Evolutionary conservation across 78 protist species (phyloP), one percentile per base, ranked within the genome.

Genomic region (Speleostelium caveatum): DNA sequence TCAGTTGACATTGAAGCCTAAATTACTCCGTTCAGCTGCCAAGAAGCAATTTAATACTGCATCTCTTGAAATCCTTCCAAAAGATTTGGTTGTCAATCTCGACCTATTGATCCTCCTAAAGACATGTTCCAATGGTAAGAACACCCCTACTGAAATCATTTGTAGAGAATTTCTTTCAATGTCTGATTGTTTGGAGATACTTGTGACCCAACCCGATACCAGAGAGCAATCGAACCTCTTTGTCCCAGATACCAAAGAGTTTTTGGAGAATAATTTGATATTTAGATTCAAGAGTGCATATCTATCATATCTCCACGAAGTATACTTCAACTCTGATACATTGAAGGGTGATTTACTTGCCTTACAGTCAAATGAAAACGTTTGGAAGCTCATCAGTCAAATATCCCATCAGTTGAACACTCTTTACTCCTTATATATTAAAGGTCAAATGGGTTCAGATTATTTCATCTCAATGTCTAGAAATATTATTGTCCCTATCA

Each of bases 281-380:
- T 83, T 83, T 59, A 35, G 91, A 28, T 83, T 83, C 58, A 83
- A 83, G 67, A 53, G 61, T 32, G 79, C 91, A 0, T 83, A 83
- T 45, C 33, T 83, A 12, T 58, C 77, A 10, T 83, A 69, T 42
- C 33, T 83, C 5, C 91, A 83, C n/a, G 91, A 83, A 21, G 91
- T 83, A 5, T 83, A 56, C 51, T 83, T 83, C 32, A 83, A 83
- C 42, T 59, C 73, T 12, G 91, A 83, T 24, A 83, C 91, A 45
- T 24, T 83, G 21, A 83, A 83, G 21, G 91, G 91, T 42, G 91
- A 83, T 59, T 19, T 83, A 12, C 35, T 83, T 49, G 91, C 91
- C 38, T 58, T 83, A 5, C 91, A 83, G 41, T 63, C 51, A 5
- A 83, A 83, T 45, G 78, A 83, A 30, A 63, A 55, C 22, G 33